Percentiles rank a stretch among this genome's conserved stretches.
Conservation (phyloP, 2,329 filamentous ascomycete genomes). For the Talaromyces piceae region DNA sequence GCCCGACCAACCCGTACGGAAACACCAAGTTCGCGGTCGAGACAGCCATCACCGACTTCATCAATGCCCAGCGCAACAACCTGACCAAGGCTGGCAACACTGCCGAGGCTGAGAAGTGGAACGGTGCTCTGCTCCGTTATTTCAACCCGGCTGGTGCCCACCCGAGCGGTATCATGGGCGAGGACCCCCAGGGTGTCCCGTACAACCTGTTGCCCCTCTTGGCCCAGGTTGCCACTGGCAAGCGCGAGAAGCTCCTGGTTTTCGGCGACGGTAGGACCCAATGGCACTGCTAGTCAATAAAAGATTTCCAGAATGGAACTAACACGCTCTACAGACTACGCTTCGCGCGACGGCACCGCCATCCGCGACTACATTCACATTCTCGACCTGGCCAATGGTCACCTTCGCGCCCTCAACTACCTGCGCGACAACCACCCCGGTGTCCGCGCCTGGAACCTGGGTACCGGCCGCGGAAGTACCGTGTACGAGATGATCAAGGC, state of each 20-base stretch:
- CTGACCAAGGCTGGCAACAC: conserved; percentile 70
- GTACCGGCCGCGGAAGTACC: conserved; percentile 87
- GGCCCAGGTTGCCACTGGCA: conserved; percentile 91
- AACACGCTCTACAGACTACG: conserved; percentile 59
- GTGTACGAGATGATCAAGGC: conserved; percentile 97
- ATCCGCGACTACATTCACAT: conserved; percentile 99
- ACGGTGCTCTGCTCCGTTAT: conserved; percentile 86
- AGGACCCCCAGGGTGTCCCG: conserved; percentile 90
- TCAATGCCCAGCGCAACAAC: conserved; percentile 79
- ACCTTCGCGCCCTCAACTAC: conserved; percentile 84
- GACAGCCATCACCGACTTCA: conserved; percentile 80
- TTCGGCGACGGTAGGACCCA: conserved; percentile 75
- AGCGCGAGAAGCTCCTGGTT: conserved; percentile 86
- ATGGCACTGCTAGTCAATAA: not conserved
- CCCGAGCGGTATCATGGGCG: conserved; percentile 93
- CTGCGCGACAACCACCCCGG: conserved; percentile 77
- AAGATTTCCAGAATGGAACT: not conserved
- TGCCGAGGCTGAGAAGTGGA: conserved; percentile 71
- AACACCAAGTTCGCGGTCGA: conserved; percentile 94
- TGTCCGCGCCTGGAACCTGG: conserved; percentile 92
- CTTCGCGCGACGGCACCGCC: conserved; percentile 80
- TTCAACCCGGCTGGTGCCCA: conserved; percentile 97
- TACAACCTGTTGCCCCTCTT: conserved; percentile 93
- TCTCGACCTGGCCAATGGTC: conserved; percentile 77
- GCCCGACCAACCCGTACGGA: conserved; percentile 95